Evolutionary conservation across 768 basidiomycete genomes (phyloP), one percentile per base, ranked within the genome.

Genomic region (Mycena olivaceomarginata): DNA sequence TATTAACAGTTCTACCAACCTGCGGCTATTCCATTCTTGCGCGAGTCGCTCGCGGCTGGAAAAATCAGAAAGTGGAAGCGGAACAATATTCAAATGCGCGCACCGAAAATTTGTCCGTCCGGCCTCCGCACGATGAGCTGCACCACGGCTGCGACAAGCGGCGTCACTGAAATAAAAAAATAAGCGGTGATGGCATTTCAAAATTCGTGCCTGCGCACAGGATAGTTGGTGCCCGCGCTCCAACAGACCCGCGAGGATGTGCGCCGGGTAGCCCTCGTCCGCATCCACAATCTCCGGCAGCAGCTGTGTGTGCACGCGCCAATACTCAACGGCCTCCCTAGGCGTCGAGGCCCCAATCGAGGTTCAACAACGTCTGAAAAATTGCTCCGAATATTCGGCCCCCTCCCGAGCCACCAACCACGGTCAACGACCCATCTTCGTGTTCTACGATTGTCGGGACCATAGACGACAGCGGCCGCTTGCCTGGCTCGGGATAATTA

Each of bases 401-500:
- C 39, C 98, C 98, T 10, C 98, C 98, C 0, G 97, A 93, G 16
- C 94, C 98, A 60, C 98, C 98, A 51, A 97, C 81, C 1, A 93
- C 92, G 16, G 94, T 93, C 77, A 98, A 91, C 0, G 93, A 90
- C 8, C 96, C 96, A 78, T 97, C 91, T 0, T 85, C 83, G 77
- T 95, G 81, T 81, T 98, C 96, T 12, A 99, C 83, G 76, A 99
- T 97, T 0, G 92, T 92, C 0, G 98, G 95, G 3, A 89, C 84
- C 0, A 90, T 98, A 1, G 97, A 98, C 0, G 97, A 98, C 31
- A 99, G 85, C 0, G 98, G 96, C 4, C 97, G 94, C 85, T 99
- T 99, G 9, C 94, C 92, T 2, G 96, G 90, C 77, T 92, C 93
- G 8, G 98, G 97, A 80, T 96, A 98, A 84, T 99, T 98, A 85